These are phyloP conservation scores for Lyophyllum decastes DNA, from an alignment of 768 basidiomycete species.

Conservation along the genomic window DNA sequence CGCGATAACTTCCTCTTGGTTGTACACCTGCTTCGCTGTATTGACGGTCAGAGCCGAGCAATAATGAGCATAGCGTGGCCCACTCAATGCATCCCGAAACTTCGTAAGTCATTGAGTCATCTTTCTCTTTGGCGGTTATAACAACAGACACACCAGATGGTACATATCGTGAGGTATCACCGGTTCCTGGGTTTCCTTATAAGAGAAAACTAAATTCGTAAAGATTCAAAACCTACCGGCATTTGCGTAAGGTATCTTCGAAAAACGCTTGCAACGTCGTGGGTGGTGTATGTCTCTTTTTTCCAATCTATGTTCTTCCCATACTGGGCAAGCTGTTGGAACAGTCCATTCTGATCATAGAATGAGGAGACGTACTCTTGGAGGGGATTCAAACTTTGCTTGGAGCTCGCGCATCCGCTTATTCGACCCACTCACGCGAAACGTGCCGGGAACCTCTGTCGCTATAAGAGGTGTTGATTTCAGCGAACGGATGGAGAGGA, in stretches of 20 bases:
- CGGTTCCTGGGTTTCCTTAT: slow-evolving; percentile 64
- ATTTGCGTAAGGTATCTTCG: slow-evolving; percentile 94
- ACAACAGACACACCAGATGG: slow-evolving; percentile 62
- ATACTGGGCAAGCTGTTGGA: slow-evolving; percentile 52
- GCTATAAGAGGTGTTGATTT: slow-evolving; percentile 39
- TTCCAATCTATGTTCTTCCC: slow-evolving; percentile 95
- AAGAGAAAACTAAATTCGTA: slow-evolving; percentile 9
- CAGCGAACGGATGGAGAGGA: neutral
- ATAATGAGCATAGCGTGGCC: slow-evolving; percentile 18
- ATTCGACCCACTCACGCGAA: slow-evolving; percentile 93
- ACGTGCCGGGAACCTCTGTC: slow-evolving; percentile 91
- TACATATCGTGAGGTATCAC: slow-evolving; percentile 93
- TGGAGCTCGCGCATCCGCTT: slow-evolving; percentile 97
- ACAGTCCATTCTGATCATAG: neutral
- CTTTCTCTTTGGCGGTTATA: slow-evolving; percentile 12
- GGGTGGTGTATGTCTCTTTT: slow-evolving; percentile 81
- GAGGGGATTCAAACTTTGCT: slow-evolving; percentile 84
- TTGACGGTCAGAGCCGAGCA: slow-evolving; percentile 3
- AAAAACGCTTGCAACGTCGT: slow-evolving; percentile 97
- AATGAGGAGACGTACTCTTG: slow-evolving; percentile 56
- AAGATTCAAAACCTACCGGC: slow-evolving; percentile 65
- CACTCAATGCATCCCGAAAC: slow-evolving; percentile 83
- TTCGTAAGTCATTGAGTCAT: slow-evolving; percentile 28
- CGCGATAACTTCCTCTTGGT: slow-evolving; percentile 71
- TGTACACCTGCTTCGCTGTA: slow-evolving; percentile 66